Evolutionary conservation across 2,329 filamentous ascomycete genomes (phyloP).

Genomic region (Colletotrichum sp.): DNA sequence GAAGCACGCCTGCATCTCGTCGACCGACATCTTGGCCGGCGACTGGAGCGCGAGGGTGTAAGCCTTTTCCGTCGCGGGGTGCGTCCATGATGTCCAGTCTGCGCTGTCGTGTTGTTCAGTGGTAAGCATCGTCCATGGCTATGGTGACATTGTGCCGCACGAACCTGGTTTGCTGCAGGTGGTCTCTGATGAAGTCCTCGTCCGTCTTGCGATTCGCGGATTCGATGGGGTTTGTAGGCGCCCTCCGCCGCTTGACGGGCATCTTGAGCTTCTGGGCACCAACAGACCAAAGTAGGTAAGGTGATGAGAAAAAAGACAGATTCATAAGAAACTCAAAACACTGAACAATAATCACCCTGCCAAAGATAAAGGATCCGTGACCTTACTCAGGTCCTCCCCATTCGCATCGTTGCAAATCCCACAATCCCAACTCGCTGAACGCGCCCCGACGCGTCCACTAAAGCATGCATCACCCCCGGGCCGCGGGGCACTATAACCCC

Average conservation of each 20-base stretch:
- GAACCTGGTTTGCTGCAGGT: slow-evolving; percentile 50
- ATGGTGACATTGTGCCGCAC: background rate
- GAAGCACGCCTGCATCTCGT: slow-evolving; percentile 60
- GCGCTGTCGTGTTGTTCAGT: slow-evolving; percentile 3
- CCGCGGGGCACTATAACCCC: background rate
- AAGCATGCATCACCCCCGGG: background rate
- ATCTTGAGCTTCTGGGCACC: background rate
- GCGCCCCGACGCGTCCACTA: slow-evolving; percentile 3
- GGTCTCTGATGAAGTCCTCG: slow-evolving; percentile 51
- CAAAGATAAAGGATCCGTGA: background rate
- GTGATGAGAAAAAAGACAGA: too few species aligned
- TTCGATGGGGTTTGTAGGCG: slow-evolving; percentile 45
- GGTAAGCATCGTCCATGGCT: background rate
- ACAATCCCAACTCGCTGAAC: background rate
- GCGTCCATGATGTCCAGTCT: slow-evolving; percentile 51
- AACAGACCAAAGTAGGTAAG: background rate
- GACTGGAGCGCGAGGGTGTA: slow-evolving; percentile 52
- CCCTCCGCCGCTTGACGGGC: slow-evolving; percentile 23
- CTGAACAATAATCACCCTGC: background rate
- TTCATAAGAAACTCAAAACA: background rate
- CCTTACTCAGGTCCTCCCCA: background rate
- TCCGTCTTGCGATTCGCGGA: slow-evolving; percentile 52
- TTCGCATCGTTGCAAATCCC: background rate
- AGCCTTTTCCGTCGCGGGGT: slow-evolving; percentile 46
- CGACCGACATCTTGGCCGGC: slow-evolving; percentile 40